Conservation (phyloP, 2,329 filamentous ascomycete species). For the Aspergillus bombycis region DNA sequence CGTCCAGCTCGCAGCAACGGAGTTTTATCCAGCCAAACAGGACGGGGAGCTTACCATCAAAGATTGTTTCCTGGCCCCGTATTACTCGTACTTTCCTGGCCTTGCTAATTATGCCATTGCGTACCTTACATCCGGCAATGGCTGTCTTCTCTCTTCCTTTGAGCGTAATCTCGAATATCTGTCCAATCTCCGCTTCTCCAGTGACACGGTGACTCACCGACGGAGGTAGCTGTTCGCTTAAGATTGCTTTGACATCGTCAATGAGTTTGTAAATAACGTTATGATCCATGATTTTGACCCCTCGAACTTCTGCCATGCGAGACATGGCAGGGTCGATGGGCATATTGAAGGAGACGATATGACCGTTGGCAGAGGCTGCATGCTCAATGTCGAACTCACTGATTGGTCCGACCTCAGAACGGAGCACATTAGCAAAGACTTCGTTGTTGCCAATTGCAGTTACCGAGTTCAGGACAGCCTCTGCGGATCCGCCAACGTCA, state of each 20-base stretch:
- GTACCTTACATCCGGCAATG: conserved; percentile 85
- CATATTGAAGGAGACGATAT: conserved; percentile 86
- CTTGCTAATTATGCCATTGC: conserved; percentile 74
- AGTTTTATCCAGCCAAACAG: not conserved
- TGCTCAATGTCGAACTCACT: conserved; percentile 88
- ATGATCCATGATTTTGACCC: conserved; percentile 79
- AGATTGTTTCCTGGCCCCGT: conserved; percentile 70
- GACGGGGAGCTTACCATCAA: conserved; percentile 69
- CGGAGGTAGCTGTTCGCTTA: conserved; percentile 72
- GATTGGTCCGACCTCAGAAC: conserved; percentile 75
- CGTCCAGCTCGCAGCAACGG: conserved; percentile 2
- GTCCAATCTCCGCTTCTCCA: conserved; percentile 84
- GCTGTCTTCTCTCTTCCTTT: conserved; percentile 70
- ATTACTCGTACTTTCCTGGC: conserved; percentile 71
- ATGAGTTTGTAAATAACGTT: conserved; percentile 64
- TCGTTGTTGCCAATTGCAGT: conserved; percentile 81
- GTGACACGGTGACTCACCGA: conserved; percentile 70
- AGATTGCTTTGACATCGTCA: conserved; percentile 54
- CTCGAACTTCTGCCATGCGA: conserved; percentile 68
- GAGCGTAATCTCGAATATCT: conserved; percentile 82
- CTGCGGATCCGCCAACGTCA: conserved; percentile 90
- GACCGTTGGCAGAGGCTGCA: conserved; percentile 73
- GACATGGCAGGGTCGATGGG: conserved; percentile 68
- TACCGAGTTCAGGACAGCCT: conserved; percentile 81
- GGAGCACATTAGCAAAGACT: conserved; percentile 74